Conservation (phyloP, 306 rosid genomes). For the Vicia faba region DNA sequence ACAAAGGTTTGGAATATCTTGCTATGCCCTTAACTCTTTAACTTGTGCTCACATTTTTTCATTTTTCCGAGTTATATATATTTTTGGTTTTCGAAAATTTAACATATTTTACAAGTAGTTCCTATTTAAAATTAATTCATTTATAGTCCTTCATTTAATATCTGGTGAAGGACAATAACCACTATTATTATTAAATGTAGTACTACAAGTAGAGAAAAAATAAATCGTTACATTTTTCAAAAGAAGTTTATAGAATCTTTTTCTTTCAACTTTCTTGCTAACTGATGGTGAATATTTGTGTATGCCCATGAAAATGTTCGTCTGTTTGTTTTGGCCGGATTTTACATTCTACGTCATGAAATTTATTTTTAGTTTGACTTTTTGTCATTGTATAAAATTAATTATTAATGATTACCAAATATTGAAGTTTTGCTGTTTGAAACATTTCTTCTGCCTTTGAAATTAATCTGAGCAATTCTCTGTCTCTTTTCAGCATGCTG, state of each 20-base stretch:
- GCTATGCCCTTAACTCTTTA: slow-evolving; percentile 22
- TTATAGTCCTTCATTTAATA: background rate
- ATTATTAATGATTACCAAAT: slow-evolving; percentile 16
- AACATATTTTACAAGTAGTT: background rate
- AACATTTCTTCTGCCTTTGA: slow-evolving; percentile 15
- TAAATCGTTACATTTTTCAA: background rate
- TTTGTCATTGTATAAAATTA: slow-evolving; percentile 22
- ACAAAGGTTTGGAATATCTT: slow-evolving; percentile 69
- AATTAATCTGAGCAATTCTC: slow-evolving; percentile 24
- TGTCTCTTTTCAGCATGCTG: slow-evolving; percentile 74
- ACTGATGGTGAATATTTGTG: no score
- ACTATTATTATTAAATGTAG: background rate
- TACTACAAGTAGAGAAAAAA: background rate
- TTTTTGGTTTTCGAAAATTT: background rate
- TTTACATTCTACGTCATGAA: slow-evolving; percentile 18
- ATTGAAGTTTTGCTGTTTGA: slow-evolving; percentile 10
- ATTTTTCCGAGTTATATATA: background rate
- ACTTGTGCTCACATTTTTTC: slow-evolving; percentile 15
- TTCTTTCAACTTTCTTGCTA: no score
- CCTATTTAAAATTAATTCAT: background rate
- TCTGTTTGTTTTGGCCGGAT: no score
- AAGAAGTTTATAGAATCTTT: no score
- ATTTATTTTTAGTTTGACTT: slow-evolving; percentile 30
- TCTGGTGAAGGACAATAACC: background rate
- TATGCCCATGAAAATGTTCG: no score